These are phyloP conservation scores for Chrysoporthe austroafricana DNA, from an alignment of 2,329 filamentous ascomycete species.

Conservation along the genomic window DNA sequence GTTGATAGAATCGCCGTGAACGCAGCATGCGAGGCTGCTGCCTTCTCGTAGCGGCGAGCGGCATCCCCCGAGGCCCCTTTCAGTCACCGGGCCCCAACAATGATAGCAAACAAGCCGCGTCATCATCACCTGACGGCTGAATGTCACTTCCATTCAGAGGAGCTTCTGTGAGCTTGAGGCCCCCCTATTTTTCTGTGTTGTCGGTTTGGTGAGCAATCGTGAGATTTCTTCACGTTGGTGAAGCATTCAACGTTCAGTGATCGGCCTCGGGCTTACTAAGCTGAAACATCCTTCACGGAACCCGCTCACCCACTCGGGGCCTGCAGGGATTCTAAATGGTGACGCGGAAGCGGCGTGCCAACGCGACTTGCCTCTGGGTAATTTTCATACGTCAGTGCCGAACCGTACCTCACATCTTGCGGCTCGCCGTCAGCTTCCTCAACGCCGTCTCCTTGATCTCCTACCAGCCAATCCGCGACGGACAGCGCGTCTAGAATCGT, in stretches of 20 bases:
- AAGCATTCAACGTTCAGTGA: not conserved
- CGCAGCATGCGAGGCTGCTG: too few relatives aligned
- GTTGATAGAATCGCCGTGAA: too few relatives aligned
- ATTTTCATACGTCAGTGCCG: not conserved
- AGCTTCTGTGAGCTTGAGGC: too few relatives aligned
- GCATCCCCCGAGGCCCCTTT: too few relatives aligned
- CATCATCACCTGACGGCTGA: too few relatives aligned
- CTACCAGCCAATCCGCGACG: not conserved
- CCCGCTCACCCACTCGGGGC: not conserved
- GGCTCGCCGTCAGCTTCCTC: not conserved
- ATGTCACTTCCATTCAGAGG: too few relatives aligned
- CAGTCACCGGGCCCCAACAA: too few relatives aligned
- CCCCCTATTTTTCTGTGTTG: too few relatives aligned
- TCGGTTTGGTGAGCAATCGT: too few relatives aligned
- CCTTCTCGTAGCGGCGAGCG: too few relatives aligned
- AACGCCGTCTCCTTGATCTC: not conserved
- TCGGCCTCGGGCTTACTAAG: not conserved
- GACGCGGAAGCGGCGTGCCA: slow-evolving; percentile 6
- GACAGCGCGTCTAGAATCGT: not conserved
- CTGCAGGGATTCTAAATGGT: slow-evolving; percentile 6
- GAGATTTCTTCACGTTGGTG: not conserved
- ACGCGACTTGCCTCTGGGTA: not conserved
- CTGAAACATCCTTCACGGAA: not conserved
- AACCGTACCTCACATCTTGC: not conserved
- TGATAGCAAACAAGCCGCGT: too few relatives aligned